These are phyloP conservation scores for Scedosporium boydii DNA, from an alignment of 2,329 filamentous ascomycete species.

Conservation along the genomic window DNA sequence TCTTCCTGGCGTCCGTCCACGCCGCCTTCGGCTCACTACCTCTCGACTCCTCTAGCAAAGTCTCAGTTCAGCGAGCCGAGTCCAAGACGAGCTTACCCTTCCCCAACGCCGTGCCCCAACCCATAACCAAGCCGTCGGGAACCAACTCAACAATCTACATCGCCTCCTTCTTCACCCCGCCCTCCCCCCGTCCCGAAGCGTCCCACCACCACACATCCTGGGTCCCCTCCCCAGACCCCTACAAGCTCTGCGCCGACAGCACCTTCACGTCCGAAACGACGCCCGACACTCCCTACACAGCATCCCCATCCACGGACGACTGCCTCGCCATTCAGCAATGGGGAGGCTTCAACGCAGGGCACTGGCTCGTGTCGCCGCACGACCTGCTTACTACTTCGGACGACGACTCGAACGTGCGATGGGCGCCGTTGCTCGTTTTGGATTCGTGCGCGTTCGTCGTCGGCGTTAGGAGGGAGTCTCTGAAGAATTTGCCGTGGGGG, in stretches of 20 bases:
- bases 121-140: background rate
- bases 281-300: background rate
- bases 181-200: background rate
- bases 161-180: background rate
- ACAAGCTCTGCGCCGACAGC: background rate
- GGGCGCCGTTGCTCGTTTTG: background rate
- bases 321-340: slow-evolving; percentile 1
- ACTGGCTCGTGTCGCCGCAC: slow-evolving; percentile 1
- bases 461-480: background rate
- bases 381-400: background rate
- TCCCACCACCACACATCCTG: background rate
- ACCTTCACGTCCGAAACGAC: background rate
- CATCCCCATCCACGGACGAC: background rate
- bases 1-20: too few relatives aligned
- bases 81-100: background rate
- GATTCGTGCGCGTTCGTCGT: slow-evolving; percentile 1
- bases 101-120: background rate
- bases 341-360: background rate
- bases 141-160: background rate
- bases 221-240: background rate
- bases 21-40: too few relatives aligned
- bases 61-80: background rate
- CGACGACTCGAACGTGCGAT: background rate
- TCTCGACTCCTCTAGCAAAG: too few relatives aligned
- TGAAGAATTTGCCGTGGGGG: background rate